Evolutionary conservation across 768 basidiomycete genomes (phyloP).

Genomic region (Suillus luteus): DNA sequence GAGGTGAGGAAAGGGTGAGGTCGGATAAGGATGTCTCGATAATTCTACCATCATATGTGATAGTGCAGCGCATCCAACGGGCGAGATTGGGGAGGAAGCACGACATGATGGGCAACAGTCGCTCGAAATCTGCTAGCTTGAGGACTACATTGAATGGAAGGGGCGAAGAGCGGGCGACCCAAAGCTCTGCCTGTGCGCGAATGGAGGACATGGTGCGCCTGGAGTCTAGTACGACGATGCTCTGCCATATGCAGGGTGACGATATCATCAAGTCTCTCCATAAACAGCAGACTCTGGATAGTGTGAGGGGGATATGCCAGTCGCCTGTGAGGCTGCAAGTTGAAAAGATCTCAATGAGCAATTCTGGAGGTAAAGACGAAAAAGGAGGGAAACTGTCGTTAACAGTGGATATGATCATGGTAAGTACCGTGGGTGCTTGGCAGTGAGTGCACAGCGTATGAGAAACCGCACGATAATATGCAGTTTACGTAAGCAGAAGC

Average conservation of each 20-base stretch:
- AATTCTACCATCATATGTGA: slow-evolving; percentile 40
- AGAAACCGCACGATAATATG: background rate
- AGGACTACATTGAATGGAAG: slow-evolving; percentile 59
- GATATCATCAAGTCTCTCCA: slow-evolving; percentile 59
- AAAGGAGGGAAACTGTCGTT: slow-evolving; percentile 18
- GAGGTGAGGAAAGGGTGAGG: slow-evolving; percentile 22
- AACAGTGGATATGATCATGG: slow-evolving; percentile 4
- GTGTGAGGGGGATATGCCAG: slow-evolving; percentile 48
- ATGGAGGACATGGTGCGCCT: slow-evolving; percentile 38
- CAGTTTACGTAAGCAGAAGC: slow-evolving; percentile 5
- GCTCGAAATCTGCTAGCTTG: slow-evolving; percentile 47
- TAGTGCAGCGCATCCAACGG: slow-evolving; percentile 58
- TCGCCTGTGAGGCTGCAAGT: slow-evolving; percentile 42
- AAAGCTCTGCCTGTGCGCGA: slow-evolving; percentile 51
- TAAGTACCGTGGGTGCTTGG: too few relatives aligned
- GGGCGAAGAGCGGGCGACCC: slow-evolving; percentile 54
- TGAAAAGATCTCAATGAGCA: slow-evolving; percentile 63
- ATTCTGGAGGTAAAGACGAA: slow-evolving; percentile 53
- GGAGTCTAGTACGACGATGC: slow-evolving; percentile 51
- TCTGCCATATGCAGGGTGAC: slow-evolving; percentile 64
- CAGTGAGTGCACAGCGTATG: background rate
- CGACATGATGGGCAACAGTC: slow-evolving; percentile 62
- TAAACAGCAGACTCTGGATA: slow-evolving; percentile 55
- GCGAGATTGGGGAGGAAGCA: slow-evolving; percentile 56
- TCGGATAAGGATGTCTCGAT: slow-evolving; percentile 32